Evolutionary conservation across 306 rosid species (phyloP), one percentile per base, ranked within the genome.

Genomic region (Hippophae gyantsensis): DNA sequence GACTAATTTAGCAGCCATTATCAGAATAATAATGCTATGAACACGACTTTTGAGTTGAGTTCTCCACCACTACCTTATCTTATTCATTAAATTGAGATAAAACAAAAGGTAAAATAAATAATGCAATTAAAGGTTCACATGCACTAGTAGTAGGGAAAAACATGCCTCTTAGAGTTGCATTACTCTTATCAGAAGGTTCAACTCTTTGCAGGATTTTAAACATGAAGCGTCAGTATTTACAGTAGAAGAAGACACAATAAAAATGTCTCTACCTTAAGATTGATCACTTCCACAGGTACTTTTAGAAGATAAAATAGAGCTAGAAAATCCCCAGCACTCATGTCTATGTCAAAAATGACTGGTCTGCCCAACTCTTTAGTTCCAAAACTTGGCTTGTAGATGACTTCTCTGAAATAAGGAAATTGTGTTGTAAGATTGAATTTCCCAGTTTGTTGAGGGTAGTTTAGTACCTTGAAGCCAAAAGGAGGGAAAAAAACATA

Each of bases 321-420:
- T 5, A 86, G 77, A 72, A 92, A 88, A 64, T 92, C 99, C 69
- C 99, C 96, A n/a, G 85, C 85, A 61, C 96, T 88, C 96, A 92
- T 92, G 69, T 92, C 99, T 95, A 85, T 88, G 77, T 92, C 99
- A 70, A 92, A 85, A 14, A 92, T 84, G 64, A 88, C 75, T 46
- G 89, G 78, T 78, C 82, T 92, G 18, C 99, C 99, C 54, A 78
- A 65, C 59, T 32, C 67, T 57, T 43, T 78, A 13, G 69, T 63
- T 44, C 62, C 64, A 58, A 85, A 84, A 63, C 75, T 51, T 75
- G 95, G 99, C 67, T 52, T 84, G 73, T 81, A 83, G 43, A 69
- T 58, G 56, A 80, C 82, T 80, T 88, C 78, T 59, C 52, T 74
- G 79, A 83, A 92, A 68, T 72, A 65, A 13, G 96, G 96, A 78